Conservation (phyloP, 2,329 filamentous ascomycete genomes). For the Penicillium sclerotiorum region DNA sequence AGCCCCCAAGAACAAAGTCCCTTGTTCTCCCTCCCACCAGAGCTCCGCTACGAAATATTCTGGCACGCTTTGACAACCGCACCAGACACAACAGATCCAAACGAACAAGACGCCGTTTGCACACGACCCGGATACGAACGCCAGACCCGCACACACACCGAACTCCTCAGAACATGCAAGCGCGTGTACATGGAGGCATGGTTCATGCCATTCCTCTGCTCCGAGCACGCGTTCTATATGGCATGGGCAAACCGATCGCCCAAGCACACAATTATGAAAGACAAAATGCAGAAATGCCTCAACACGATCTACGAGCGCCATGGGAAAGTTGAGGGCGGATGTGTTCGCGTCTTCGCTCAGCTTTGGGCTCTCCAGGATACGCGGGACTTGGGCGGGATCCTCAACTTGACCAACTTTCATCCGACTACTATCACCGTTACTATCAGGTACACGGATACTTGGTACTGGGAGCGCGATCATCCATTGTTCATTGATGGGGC, state of each 20-base stretch:
- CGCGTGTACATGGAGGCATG: conserved; percentile 47
- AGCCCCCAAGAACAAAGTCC: conserved; percentile 21
- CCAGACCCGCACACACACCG: conserved; percentile 38
- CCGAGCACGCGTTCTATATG: conserved; percentile 47
- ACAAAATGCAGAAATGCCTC: conserved; percentile 21
- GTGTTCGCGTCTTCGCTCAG: conserved; percentile 48
- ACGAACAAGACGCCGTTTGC: conserved; percentile 40
- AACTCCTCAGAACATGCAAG: conserved; percentile 49
- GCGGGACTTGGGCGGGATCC: conserved; percentile 23
- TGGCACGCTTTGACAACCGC: conserved; percentile 42
- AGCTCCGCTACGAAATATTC: conserved; percentile 56
- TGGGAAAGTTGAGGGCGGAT: conserved; percentile 31
- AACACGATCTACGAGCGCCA: conserved; percentile 22
- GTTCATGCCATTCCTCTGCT: conserved; percentile 46
- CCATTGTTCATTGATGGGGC: conserved; percentile 38
- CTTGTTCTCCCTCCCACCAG: conserved; percentile 50
- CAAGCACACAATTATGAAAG: conserved; percentile 9
- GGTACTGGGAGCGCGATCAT: conserved; percentile 46
- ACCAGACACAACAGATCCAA: conserved; percentile 33
- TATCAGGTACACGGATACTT: conserved; percentile 55
- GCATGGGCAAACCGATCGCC: conserved; percentile 36
- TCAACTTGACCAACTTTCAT: conserved; percentile 32
- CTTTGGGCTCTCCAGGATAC: conserved; percentile 44
- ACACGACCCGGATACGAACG: conserved; percentile 47
- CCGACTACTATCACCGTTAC: conserved; percentile 48